A percentile compares a stretch with the other conserved stretches of the same genome.
phyloP scores from a whole-genome alignment of 2,329 filamentous ascomycete species.

The Colletotrichum coccodes region DNA sequence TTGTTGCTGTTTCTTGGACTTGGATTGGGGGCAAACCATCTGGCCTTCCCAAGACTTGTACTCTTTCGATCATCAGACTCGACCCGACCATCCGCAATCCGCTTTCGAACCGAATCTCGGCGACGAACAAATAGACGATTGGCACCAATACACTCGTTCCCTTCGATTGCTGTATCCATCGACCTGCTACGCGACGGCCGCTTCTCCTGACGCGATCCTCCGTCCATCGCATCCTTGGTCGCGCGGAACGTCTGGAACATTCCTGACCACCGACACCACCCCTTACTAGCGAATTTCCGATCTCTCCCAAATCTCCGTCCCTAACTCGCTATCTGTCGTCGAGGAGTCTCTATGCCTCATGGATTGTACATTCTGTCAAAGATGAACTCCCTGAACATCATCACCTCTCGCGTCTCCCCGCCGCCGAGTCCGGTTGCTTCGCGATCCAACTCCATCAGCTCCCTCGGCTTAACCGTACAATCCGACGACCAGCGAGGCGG shows the following conservation, averaged over 20 bases:
- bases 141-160: constrained; percentile 18
- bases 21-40: constrained; percentile 21
- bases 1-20: constrained; percentile 21
- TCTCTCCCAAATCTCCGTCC: background rate
- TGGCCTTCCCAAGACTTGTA: constrained; percentile 6
- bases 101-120: background rate
- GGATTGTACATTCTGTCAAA: constrained; percentile 66
- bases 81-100: constrained; percentile 1
- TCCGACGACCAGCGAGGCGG: constrained; percentile 50
- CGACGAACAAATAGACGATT: constrained; percentile 9
- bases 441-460: constrained; percentile 69
- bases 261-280: constrained; percentile 28
- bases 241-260: constrained; percentile 33
- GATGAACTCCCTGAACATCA: constrained; percentile 98
- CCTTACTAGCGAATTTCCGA: constrained; percentile 16
- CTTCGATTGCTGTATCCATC: constrained; percentile 4
- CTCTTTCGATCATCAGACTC: background rate
- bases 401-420: constrained; percentile 83
- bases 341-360: constrained; percentile 50
- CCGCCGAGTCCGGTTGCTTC: constrained; percentile 65
- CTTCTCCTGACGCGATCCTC: constrained; percentile 19
- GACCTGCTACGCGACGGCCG: background rate
- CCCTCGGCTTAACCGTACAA: constrained; percentile 58
- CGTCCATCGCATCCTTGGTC: constrained; percentile 15
- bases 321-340: constrained; percentile 4